Conservation (phyloP, 106 monocot genomes). For the Dendrobium officinale region DNA sequence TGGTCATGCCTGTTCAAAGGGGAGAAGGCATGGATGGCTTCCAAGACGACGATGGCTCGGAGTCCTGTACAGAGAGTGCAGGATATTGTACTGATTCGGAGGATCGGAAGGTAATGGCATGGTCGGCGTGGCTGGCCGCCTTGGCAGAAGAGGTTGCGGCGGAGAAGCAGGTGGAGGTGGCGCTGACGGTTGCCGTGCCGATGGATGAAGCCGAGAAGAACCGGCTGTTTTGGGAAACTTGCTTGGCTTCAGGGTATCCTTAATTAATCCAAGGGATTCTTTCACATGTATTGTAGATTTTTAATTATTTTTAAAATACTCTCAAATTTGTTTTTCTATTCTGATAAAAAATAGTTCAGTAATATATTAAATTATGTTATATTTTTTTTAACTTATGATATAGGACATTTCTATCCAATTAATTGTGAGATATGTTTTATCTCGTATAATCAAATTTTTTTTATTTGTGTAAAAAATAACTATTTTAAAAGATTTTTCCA, state of each 20-base stretch:
- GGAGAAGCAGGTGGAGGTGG: background rate
- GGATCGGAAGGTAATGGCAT: background rate
- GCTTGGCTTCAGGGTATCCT: constrained; percentile 2
- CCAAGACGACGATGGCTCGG: background rate
- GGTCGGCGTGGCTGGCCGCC: background rate
- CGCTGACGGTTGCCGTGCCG: background rate
- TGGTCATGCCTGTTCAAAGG: background rate
- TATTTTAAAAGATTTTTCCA: too few relatives aligned
- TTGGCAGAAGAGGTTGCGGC: background rate
- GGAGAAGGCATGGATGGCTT: background rate
- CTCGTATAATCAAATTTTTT: too few relatives aligned
- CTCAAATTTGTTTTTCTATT: too few relatives aligned
- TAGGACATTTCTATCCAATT: too few relatives aligned
- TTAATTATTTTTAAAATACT: too few relatives aligned
- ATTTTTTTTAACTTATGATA: too few relatives aligned
- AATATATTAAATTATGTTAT: too few relatives aligned
- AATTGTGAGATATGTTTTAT: too few relatives aligned
- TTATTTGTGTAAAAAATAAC: too few relatives aligned
- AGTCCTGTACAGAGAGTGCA: background rate
- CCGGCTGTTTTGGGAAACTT: background rate
- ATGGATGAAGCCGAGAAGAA: background rate
- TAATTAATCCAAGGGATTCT: background rate
- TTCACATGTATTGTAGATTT: too few relatives aligned
- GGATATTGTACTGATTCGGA: background rate
- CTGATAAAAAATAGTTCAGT: too few relatives aligned